Percentiles rank a stretch among this genome's conserved stretches.
Evolutionary conservation across 2,329 filamentous ascomycete species (phyloP).

Genomic region (Didymella arachidicola): DNA sequence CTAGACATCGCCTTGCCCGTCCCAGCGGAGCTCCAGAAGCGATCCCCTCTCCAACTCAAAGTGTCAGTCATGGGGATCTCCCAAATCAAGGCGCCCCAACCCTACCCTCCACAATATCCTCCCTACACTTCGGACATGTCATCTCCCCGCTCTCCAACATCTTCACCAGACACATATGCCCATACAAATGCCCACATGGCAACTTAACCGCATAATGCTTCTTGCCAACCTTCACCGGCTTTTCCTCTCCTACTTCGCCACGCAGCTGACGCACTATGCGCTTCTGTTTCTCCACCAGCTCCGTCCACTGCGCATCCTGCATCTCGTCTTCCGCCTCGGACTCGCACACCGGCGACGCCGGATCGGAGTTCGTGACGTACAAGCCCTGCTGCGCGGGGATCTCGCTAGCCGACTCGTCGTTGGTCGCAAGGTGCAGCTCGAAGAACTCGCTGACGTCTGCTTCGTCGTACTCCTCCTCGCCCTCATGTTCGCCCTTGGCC

Average conservation of each 20-base stretch:
- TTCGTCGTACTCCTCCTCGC: too few species aligned
- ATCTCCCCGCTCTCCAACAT: constrained; percentile 1
- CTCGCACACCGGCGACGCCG: background rate
- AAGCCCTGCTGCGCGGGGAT: background rate
- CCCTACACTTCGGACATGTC: background rate
- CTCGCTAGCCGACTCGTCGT: too few species aligned
- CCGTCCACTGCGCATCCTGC: background rate
- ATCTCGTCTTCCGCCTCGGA: background rate
- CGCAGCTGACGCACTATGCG: background rate
- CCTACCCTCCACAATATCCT: background rate
- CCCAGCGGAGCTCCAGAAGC: too few species aligned
- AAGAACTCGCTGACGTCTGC: too few species aligned
- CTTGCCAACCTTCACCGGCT: background rate
- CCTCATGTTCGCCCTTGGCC: background rate
- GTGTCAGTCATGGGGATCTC: too few species aligned
- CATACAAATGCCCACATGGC: background rate
- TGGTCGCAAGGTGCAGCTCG: too few species aligned
- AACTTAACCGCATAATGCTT: background rate
- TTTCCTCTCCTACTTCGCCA: background rate
- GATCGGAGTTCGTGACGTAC: background rate
- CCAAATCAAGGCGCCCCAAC: too few species aligned
- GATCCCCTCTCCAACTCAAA: too few species aligned
- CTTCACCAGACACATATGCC: background rate
- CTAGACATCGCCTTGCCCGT: too few species aligned
- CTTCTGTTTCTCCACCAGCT: background rate